These are phyloP conservation scores for Exophiala alcalophila DNA, from an alignment of 2,329 filamentous ascomycete species.

Conservation along the genomic window DNA sequence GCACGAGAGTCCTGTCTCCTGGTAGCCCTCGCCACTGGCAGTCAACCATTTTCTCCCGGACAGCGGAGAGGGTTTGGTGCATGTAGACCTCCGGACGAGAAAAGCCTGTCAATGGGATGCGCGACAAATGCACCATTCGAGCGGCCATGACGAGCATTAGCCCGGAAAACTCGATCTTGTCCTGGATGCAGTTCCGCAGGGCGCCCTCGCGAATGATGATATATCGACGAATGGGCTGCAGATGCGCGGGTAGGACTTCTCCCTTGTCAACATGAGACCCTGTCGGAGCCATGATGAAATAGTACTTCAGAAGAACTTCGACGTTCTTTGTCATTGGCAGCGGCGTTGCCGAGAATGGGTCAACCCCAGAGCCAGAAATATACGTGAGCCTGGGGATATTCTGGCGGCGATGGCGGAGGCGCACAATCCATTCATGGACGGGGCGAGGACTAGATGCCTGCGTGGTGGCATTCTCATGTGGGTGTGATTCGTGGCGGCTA, in stretches of 20 bases:
- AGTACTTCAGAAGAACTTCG: slow-evolving; percentile 13
- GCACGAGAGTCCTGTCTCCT: slow-evolving; percentile 4
- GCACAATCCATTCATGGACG: slow-evolving; percentile 5
- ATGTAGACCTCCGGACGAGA: slow-evolving; percentile 12
- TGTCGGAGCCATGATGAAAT: slow-evolving; percentile 5
- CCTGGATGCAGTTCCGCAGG: slow-evolving; percentile 9
- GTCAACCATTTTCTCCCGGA: slow-evolving; percentile 14
- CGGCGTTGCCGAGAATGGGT: slow-evolving; percentile 16
- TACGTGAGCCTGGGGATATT: slow-evolving; percentile 9
- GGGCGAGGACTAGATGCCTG: neutral
- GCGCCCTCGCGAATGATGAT: slow-evolving; percentile 7
- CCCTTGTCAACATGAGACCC: slow-evolving; percentile 16
- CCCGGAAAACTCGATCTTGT: slow-evolving; percentile 5
- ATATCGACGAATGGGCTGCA: slow-evolving; percentile 14
- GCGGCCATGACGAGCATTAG: slow-evolving; percentile 15
- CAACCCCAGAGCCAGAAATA: slow-evolving; percentile 14
- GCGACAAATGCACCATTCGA: slow-evolving; percentile 14
- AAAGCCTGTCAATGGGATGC: slow-evolving; percentile 7
- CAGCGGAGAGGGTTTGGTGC: slow-evolving; percentile 6
- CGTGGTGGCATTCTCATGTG: neutral
- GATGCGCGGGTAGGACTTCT: slow-evolving; percentile 16
- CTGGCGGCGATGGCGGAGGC: neutral
- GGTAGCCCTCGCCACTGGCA: slow-evolving; percentile 8
- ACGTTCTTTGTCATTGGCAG: slow-evolving; percentile 12
- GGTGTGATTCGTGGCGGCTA: neutral